Evolutionary conservation across 2,329 filamentous ascomycete genomes (phyloP).

Genomic region (Alternaria angustiovoidea): DNA sequence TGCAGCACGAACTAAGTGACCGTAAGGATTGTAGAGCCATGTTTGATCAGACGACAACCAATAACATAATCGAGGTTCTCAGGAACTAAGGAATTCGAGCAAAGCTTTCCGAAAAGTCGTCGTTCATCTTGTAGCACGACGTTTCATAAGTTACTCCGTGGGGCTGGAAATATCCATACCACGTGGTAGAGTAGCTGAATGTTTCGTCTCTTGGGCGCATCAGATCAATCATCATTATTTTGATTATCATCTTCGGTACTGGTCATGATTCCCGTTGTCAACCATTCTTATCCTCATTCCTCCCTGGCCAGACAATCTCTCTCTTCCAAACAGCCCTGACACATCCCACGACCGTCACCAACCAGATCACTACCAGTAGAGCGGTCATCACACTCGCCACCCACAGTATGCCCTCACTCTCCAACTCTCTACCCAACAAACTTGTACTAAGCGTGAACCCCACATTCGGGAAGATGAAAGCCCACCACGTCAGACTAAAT

Average conservation of each 20-base stretch:
- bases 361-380: conserved; percentile 55
- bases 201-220: no score
- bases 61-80: no score
- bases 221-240: no score
- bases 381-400: neutral
- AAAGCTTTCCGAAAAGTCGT: no score
- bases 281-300: conserved; percentile 34
- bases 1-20: no score
- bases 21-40: no score
- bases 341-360: conserved; percentile 59
- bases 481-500: conserved; percentile 68
- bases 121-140: no score
- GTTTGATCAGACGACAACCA: no score
- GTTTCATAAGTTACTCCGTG: no score
- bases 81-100: no score
- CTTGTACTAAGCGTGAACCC: conserved; percentile 51
- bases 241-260: no score
- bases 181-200: no score
- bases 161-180: rapidly evolving
- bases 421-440: conserved; percentile 42
- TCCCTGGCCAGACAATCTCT: conserved; percentile 64
- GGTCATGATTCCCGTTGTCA: neutral
- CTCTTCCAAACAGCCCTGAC: conserved; percentile 58
- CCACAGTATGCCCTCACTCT: conserved; percentile 45
- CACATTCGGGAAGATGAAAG: conserved; percentile 57